Evolutionary conservation across 441 rosid species (phyloP).

Genomic region (Gossypium davidsonii): DNA sequence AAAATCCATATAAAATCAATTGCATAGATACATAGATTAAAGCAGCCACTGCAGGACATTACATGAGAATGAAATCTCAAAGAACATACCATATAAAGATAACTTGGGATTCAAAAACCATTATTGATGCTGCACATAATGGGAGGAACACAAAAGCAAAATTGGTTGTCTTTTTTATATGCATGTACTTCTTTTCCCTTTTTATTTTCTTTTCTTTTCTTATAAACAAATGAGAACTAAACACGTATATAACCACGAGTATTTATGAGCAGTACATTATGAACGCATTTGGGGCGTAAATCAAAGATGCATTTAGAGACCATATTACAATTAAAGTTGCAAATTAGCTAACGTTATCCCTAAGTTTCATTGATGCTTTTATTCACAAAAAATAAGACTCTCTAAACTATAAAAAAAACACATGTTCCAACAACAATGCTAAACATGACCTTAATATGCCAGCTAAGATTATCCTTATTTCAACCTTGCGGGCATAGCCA

Average conservation of each 20-base stretch:
- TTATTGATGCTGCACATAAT: background rate
- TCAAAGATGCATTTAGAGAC: background rate
- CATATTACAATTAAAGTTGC: background rate
- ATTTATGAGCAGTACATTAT: background rate
- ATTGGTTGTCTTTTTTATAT: background rate
- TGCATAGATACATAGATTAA: background rate
- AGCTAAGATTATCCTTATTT: background rate
- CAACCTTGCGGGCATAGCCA: background rate
- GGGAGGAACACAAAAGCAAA: background rate
- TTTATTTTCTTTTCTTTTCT: background rate
- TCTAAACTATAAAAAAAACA: background rate
- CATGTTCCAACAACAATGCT: background rate
- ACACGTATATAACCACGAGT: background rate
- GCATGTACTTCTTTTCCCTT: background rate
- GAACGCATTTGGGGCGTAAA: background rate
- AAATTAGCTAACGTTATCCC: background rate
- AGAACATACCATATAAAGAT: background rate
- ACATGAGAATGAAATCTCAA: background rate
- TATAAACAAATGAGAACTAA: background rate
- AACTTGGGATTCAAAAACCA: background rate
- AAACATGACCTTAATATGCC: background rate
- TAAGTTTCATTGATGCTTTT: background rate
- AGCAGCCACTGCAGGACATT: slow-evolving; percentile 2
- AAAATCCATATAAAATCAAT: slow-evolving; percentile 1
- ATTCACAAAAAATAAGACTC: background rate